Evolutionary conservation across 805 yeast genomes (phyloP), one percentile per base, ranked within the genome.

Genomic region (Hanseniaspora nectarophila): DNA sequence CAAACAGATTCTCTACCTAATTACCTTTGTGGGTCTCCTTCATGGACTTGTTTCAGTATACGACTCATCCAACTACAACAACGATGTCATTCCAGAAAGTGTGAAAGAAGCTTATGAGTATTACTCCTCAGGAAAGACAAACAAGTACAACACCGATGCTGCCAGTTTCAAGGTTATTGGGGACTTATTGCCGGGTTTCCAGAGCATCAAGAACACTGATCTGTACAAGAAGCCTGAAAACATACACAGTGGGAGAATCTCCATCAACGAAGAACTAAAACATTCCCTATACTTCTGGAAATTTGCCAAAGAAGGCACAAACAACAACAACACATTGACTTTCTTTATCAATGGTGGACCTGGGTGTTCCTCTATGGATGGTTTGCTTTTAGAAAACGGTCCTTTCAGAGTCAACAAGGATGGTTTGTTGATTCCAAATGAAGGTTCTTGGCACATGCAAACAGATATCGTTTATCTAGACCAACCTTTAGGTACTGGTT

Each of bases 281-380:
- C 73, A 76, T 58, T 73, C 85, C 60, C 88, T 83, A 61, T 46
- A 12, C 16, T 88, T 85, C 63, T 85, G 95, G 95, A 78, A 76
- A 60, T 81, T 80, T 51, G 68, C 31, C 2, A 51, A 50, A 18
- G 49, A 8, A 63, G 26, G 56, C 59, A 49, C 60, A 59, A 33
- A 26, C 6, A 52, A 71, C 23, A 58, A 59, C 37, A 68, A 73
- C 57, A 73, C 73, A 56, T 72, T 84, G 21, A 73, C 83, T 8
- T 73, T 92, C 51, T 92, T 98, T 97, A 73, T 92, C 21, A 92
- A 92, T 64, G 98, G 98, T 37, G 98, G 98, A 0, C 98, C 98
- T 0, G 98, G 98, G 0, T 92, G 98, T 65, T 88, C 96, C 1
- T 88, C 97, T 0, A 80, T 90, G 92, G 98, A 92, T 67, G 98